Percentiles rank a stretch among this genome's conserved stretches.
Evolutionary conservation across 1,284 basidiomycete genomes (phyloP).

Genomic region (Moesziomyces sp.): DNA sequence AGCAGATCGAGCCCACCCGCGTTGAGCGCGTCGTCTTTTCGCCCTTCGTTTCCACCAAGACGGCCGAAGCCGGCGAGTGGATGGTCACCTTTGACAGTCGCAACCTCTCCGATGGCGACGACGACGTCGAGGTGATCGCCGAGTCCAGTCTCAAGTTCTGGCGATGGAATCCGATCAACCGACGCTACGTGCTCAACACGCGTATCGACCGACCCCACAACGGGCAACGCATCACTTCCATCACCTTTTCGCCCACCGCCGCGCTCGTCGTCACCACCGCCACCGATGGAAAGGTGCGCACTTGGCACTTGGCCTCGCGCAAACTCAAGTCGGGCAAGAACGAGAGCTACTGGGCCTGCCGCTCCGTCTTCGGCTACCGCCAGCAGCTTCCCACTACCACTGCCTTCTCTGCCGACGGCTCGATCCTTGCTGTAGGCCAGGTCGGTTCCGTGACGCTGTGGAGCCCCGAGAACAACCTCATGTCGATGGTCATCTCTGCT

Average conservation of each 20-base stretch:
- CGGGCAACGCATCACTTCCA: conserved; percentile 74
- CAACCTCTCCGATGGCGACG: conserved; percentile 28
- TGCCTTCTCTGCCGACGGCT: conserved; percentile 86
- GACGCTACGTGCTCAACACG: conserved; percentile 75
- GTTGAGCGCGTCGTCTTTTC: conserved; percentile 80
- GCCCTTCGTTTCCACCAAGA: conserved; percentile 50
- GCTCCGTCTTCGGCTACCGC: conserved; percentile 62
- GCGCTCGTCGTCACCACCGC: conserved; percentile 75
- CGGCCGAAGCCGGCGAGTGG: conserved; percentile 73
- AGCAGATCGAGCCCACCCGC: conserved; percentile 79
- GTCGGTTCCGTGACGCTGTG: conserved; percentile 80
- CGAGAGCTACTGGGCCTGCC: conserved; percentile 61
- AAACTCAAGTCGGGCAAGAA: conserved; percentile 54
- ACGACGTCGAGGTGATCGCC: conserved; percentile 72
- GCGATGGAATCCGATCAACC: conserved; percentile 76
- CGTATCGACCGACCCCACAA: conserved; percentile 91
- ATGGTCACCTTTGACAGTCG: conserved; percentile 90
- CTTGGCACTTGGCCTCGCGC: conserved; percentile 72
- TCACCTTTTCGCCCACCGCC: conserved; percentile 73
- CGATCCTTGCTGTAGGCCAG: conserved; percentile 82
- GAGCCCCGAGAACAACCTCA: conserved; percentile 77
- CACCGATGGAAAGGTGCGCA: conserved; percentile 77
- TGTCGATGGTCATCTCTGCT: conserved; percentile 74
- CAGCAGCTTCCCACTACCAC: conserved; percentile 68
- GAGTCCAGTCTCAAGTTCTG: conserved; percentile 91